Conservation (phyloP, 306 rosid genomes). For the Cicer cuneatum region DNA sequence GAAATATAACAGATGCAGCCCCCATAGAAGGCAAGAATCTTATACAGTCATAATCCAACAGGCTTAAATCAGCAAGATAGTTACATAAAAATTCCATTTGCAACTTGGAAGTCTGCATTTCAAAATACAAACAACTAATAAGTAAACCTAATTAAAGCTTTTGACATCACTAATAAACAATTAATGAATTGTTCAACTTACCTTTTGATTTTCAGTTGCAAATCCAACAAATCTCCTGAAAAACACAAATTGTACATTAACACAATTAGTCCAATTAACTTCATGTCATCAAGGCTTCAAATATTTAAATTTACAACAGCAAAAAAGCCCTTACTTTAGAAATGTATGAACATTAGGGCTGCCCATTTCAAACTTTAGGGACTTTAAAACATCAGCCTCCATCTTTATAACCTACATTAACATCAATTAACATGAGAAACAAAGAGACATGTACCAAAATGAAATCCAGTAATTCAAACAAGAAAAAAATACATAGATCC, state of each 20-base stretch:
- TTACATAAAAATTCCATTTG: slow-evolving; percentile 66
- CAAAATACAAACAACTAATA: slow-evolving; percentile 5
- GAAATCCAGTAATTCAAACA: background rate
- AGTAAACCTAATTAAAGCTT: slow-evolving; percentile 11
- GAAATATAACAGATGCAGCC: slow-evolving; percentile 77
- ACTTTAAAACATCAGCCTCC: slow-evolving; percentile 83
- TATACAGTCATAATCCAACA: slow-evolving; percentile 71
- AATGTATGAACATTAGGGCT: slow-evolving; percentile 73
- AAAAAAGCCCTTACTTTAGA: slow-evolving; percentile 54
- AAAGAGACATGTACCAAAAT: background rate
- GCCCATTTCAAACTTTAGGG: slow-evolving; percentile 77
- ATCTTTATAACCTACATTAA: slow-evolving; percentile 67
- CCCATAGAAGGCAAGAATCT: slow-evolving; percentile 79
- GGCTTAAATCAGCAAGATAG: slow-evolving; percentile 84
- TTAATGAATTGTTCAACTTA: slow-evolving; percentile 37
- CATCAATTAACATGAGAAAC: background rate
- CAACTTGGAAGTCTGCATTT: slow-evolving; percentile 54
- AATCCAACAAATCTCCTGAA: slow-evolving; percentile 57
- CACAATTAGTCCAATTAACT: slow-evolving; percentile 20
- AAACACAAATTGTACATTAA: background rate
- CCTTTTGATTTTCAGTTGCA: slow-evolving; percentile 51
- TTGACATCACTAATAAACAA: background rate
- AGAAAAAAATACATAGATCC: background rate
- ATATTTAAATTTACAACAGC: background rate
- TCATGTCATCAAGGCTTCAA: background rate